Percentiles rank a stretch among this genome's conserved stretches.
These are phyloP conservation scores for Zymoseptoria ardabiliae DNA, from an alignment of 2,329 filamentous ascomycete species.

Conservation along the genomic window DNA sequence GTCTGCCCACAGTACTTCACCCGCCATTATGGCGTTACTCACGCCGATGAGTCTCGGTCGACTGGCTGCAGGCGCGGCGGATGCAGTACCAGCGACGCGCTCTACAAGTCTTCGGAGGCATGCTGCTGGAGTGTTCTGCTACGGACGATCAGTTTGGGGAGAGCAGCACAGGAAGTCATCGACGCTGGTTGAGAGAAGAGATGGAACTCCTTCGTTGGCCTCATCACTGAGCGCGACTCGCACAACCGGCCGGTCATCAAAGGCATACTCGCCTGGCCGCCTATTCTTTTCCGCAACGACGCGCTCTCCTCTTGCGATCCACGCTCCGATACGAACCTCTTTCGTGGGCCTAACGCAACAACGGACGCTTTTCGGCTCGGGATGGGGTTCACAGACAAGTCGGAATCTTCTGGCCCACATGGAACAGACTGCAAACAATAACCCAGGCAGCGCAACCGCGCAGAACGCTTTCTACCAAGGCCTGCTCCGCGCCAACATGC, in stretches of 20 bases:
- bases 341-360: slow-evolving; percentile 35
- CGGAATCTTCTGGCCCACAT: slow-evolving; percentile 67
- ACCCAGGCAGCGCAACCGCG: slow-evolving; percentile 75
- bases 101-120: background rate
- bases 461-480: slow-evolving; percentile 94
- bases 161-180: background rate
- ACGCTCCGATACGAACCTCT: slow-evolving; percentile 10
- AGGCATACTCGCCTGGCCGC: background rate
- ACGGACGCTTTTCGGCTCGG: slow-evolving; percentile 37
- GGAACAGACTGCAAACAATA: slow-evolving; percentile 88
- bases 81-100: background rate
- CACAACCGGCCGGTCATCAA: background rate
- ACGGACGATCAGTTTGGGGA: background rate
- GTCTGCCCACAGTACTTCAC: background rate
- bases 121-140: background rate
- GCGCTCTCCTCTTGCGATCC: background rate
- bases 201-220: background rate
- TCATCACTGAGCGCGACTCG: background rate
- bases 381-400: slow-evolving; percentile 33
- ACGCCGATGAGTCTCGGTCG: background rate
- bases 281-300: background rate
- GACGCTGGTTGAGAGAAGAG: background rate
- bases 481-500: slow-evolving; percentile 84
- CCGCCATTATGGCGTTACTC: background rate
- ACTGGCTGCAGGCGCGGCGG: background rate